Conservation (phyloP, 805 yeast genomes). For the Nakazawaea molendinolei region DNA sequence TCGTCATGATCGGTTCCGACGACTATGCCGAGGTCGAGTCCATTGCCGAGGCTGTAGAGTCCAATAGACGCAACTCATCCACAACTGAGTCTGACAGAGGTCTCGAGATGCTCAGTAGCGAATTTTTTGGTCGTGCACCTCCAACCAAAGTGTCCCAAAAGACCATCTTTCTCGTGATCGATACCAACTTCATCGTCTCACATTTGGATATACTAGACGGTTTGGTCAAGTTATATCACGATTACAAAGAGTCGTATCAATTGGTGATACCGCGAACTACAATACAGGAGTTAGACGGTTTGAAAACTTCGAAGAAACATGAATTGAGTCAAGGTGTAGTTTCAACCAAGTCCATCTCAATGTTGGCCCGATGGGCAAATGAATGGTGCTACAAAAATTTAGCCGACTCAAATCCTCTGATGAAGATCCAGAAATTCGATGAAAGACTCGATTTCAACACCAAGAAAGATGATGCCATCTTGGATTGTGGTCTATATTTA, state of each 20-base stretch:
- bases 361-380: constrained; percentile 63
- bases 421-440: constrained; percentile 57
- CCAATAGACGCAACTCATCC: too few relatives aligned
- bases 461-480: constrained; percentile 70
- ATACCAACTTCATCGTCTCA: constrained; percentile 76
- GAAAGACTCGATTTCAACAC: constrained; percentile 44
- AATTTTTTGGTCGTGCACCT: neutral
- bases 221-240: constrained; percentile 31
- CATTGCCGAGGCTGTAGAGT: too few relatives aligned
- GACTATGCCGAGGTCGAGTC: constrained; percentile 4
- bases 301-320: constrained; percentile 41
- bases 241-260: constrained; percentile 33
- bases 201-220: constrained; percentile 56
- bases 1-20: constrained; percentile 9
- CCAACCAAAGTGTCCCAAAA: constrained; percentile 4
- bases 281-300: constrained; percentile 74
- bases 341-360: constrained; percentile 36
- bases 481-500: constrained; percentile 76
- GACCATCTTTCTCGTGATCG: constrained; percentile 47
- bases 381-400: constrained; percentile 67
- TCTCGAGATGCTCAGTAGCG: too few relatives aligned
- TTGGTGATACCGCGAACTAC: constrained; percentile 69
- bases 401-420: constrained; percentile 41
- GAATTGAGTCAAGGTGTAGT: constrained; percentile 12
- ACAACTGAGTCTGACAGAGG: too few relatives aligned